phyloP scores from a whole-genome alignment of 2,329 filamentous ascomycete genomes.

The Alternaria infectoria region DNA sequence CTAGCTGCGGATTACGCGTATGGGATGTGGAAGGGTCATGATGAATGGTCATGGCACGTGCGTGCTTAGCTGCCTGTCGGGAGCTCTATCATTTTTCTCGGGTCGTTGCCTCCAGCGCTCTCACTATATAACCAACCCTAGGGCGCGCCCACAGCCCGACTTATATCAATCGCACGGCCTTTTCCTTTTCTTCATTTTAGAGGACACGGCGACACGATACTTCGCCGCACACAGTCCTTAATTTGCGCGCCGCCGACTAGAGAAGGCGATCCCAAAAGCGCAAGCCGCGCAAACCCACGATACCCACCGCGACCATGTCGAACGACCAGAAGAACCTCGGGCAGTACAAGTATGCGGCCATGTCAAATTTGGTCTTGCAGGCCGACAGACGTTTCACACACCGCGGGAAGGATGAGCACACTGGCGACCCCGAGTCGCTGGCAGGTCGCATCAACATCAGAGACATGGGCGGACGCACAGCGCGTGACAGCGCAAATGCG shows the following conservation, averaged over 20 bases:
- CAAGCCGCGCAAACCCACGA: constrained; percentile 26
- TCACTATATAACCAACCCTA: constrained; percentile 24
- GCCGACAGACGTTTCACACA: constrained; percentile 96
- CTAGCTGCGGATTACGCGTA: not conserved
- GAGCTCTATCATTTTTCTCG: constrained; percentile 21
- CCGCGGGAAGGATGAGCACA: constrained; percentile 90
- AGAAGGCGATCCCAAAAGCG: constrained; percentile 21
- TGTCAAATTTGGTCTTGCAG: constrained; percentile 99
- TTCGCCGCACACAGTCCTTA: constrained; percentile 11
- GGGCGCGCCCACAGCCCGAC: constrained; percentile 32
- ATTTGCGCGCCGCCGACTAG: constrained; percentile 8
- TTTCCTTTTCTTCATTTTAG: constrained; percentile 14
- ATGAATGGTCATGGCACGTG: constrained; percentile 11
- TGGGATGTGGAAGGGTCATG: not conserved
- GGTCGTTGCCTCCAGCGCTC: constrained; percentile 13
- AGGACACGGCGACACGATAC: constrained; percentile 6
- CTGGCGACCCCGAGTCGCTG: constrained; percentile 95
- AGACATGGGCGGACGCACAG: constrained; percentile 90
- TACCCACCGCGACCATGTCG: constrained; percentile 31
- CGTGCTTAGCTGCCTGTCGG: constrained; percentile 6
- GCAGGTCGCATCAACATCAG: constrained; percentile 91
- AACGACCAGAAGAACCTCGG: constrained; percentile 70
- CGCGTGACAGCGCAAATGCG: constrained; percentile 79
- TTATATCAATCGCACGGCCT: constrained; percentile 9
- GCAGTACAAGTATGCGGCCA: constrained; percentile 98